Conservation (phyloP, 2,329 filamentous ascomycete species). For the Teratosphaeriaceae sp. region DNA sequence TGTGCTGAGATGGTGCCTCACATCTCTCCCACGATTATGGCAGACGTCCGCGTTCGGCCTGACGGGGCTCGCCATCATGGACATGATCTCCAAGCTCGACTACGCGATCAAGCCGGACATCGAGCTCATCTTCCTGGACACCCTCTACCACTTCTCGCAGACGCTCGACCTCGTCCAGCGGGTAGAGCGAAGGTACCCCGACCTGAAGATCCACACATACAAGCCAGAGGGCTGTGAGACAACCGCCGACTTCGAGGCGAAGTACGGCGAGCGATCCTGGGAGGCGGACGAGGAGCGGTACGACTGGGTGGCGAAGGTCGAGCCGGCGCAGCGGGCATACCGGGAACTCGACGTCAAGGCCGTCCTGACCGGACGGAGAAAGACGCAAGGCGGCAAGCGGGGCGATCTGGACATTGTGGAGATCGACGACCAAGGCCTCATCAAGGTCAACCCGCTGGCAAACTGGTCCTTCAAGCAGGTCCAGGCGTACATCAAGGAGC, state of each 20-base stretch:
- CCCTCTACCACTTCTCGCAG: slow-evolving; percentile 47
- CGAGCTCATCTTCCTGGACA: slow-evolving; percentile 50
- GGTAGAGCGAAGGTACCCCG: slow-evolving; percentile 68
- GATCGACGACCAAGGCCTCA: slow-evolving; percentile 79
- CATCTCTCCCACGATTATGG: slow-evolving; percentile 73
- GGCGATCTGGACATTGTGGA: slow-evolving; percentile 88
- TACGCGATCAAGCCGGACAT: slow-evolving; percentile 50
- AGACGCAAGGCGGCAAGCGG: slow-evolving; percentile 88
- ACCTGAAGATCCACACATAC: slow-evolving; percentile 79
- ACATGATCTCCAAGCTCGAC: slow-evolving; percentile 68
- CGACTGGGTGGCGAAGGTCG: slow-evolving; percentile 96
- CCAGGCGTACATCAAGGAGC: slow-evolving; percentile 74
- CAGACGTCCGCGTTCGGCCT: slow-evolving; percentile 48
- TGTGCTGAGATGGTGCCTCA: slow-evolving; percentile 85
- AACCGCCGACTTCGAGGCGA: slow-evolving; percentile 68
- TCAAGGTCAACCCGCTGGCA: slow-evolving; percentile 97
- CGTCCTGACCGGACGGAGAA: slow-evolving; percentile 83
- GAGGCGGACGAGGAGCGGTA: slow-evolving; percentile 82
- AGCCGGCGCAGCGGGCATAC: slow-evolving; percentile 90
- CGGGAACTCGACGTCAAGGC: slow-evolving; percentile 79
- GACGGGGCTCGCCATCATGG: slow-evolving; percentile 46
- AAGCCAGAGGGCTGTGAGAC: slow-evolving; percentile 72
- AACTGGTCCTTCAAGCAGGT: slow-evolving; percentile 93
- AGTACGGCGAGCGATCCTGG: slow-evolving; percentile 79
- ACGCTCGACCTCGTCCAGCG: slow-evolving; percentile 52